These are phyloP conservation scores for Canavalia gladiata DNA, from an alignment of 306 rosid genomes.

Conservation along the genomic window DNA sequence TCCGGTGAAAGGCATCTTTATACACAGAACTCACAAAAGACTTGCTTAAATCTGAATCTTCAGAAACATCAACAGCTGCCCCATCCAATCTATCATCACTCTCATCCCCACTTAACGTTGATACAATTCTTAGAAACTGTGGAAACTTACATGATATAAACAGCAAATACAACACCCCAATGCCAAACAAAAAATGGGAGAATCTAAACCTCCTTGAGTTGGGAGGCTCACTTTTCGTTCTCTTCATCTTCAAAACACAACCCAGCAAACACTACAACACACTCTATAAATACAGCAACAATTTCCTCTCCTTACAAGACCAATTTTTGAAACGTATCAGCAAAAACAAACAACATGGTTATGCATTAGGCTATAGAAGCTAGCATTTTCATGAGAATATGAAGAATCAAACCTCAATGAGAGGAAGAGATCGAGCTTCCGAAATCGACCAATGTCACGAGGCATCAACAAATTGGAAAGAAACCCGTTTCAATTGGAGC, in stretches of 20 bases:
- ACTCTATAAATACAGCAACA: slow-evolving; percentile 47
- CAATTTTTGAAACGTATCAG: slow-evolving; percentile 31
- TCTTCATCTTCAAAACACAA: slow-evolving; percentile 63
- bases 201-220: slow-evolving; percentile 75
- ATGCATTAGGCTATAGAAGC: slow-evolving; percentile 23
- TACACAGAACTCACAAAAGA: slow-evolving; percentile 72
- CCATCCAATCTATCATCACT: slow-evolving; percentile 54
- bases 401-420: slow-evolving; percentile 42
- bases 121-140: slow-evolving; percentile 65
- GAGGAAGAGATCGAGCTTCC: slow-evolving; percentile 49
- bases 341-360: slow-evolving; percentile 33
- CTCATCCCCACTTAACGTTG: slow-evolving; percentile 82
- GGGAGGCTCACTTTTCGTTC: slow-evolving; percentile 71
- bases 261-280: slow-evolving; percentile 19
- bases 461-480: slow-evolving; percentile 47
- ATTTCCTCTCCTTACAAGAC: slow-evolving; percentile 41
- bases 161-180: slow-evolving; percentile 80
- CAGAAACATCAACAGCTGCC: slow-evolving; percentile 43
- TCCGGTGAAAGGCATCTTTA: slow-evolving; percentile 80
- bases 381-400: not conserved
- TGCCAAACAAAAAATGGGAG: slow-evolving; percentile 75
- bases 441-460: slow-evolving; percentile 49
- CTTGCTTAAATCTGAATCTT: slow-evolving; percentile 69
- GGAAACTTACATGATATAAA: slow-evolving; percentile 84
- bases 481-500: slow-evolving; percentile 44